These are phyloP conservation scores for Calocybe gangraenosa DNA, from an alignment of 768 basidiomycete genomes.

Conservation along the genomic window DNA sequence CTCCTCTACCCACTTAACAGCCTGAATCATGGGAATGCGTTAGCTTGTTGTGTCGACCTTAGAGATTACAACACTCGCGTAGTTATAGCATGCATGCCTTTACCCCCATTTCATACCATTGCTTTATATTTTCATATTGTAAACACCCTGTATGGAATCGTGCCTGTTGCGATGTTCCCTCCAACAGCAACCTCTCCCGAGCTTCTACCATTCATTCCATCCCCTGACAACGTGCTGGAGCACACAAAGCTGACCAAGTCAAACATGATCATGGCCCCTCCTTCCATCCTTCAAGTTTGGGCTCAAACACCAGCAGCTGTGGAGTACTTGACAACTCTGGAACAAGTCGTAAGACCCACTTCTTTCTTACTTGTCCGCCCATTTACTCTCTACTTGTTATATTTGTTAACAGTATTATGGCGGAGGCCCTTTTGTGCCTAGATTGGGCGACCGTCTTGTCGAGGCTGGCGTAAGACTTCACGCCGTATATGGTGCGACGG, in stretches of 20 bases:
- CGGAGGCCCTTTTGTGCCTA: conserved; percentile 26
- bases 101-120: conserved; percentile 28
- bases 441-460: conserved; percentile 24
- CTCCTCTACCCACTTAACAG: background rate
- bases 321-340: conserved; percentile 18
- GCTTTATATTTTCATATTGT: conserved; percentile 23
- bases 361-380: background rate
- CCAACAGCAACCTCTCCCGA: conserved; percentile 17
- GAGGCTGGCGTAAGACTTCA: conserved; percentile 23
- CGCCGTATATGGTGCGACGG: conserved; percentile 24
- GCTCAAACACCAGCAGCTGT: conserved; percentile 17
- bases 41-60: conserved; percentile 8
- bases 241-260: conserved; percentile 16
- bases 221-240: conserved; percentile 28
- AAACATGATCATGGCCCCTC: conserved; percentile 20
- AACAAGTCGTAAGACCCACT: conserved; percentile 20
- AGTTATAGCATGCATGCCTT: conserved; percentile 18
- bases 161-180: conserved; percentile 20
- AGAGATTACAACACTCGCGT: conserved; percentile 4
- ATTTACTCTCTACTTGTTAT: background rate
- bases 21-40: no score
- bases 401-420: conserved; percentile 18
- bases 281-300: conserved; percentile 27
- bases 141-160: conserved; percentile 17
- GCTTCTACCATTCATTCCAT: conserved; percentile 25